Base-by-base conservation (phyloP, 2,329 filamentous ascomycete genomes). In the Colletotrichum cuscutae region DNA sequence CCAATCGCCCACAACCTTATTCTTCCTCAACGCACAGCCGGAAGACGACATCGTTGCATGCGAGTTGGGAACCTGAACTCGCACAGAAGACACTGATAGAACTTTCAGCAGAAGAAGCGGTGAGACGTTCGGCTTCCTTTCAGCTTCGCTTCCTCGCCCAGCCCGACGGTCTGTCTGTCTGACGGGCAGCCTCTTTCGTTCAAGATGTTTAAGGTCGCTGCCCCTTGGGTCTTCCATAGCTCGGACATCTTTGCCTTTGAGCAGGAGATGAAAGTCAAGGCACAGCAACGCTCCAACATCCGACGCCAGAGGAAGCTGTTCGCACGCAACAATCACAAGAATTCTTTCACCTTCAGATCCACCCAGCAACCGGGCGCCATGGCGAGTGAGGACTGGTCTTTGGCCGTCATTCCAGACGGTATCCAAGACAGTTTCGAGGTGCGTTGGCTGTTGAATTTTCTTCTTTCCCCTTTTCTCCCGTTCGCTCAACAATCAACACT, bases 401-500 rank as follows among this genome's bases (percentile, higher is more conserved):
- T 71, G 24, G 28, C 42, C 46, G 54, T 32, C 13, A 28, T 58
- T 32, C 60, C 59, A 19, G 73, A 74, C 19, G 67, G 68, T 6
- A 62, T 74, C 42, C 67, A 74, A 65, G 73, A 75, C 67, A 74
- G 37, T 64, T 75, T 71, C 28, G 73, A 75, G 68, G 73, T 75
- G 53, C 49, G 73, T 71, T 65, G 53, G 54, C 59, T 61, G 13
- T 35, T 35, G 12, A 9, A 7, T 37, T 35, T 12, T 15, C 46
- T 28, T 22, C 49, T 57, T 19, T 35, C 26, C 37, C 54, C 13
- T 12, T 26, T 30, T 30, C 22, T 22, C n/a, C 30, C 54, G 26
- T 56, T 65, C 52, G 32, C 35, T 28, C 32, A 22, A 24, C 6
- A 56, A 24, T 32, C 30, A 13, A 24, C 6, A 56, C 32, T 32